Evolutionary conservation across 495 filamentous ascomycete genomes (phyloP).

Genomic region (Penicillium alfredii): DNA sequence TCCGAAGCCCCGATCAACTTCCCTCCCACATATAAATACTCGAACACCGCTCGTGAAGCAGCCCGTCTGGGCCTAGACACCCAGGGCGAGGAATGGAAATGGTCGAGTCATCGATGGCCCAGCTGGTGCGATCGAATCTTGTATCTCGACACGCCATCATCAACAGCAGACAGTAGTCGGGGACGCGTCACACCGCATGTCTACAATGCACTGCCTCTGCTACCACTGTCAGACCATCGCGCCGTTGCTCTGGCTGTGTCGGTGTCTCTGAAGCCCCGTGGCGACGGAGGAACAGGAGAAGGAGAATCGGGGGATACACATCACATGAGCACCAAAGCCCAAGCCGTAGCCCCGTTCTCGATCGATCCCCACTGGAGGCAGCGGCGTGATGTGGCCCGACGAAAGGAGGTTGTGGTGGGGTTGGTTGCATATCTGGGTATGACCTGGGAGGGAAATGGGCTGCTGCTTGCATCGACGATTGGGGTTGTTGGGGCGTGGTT

Average conservation of each 20-base stretch:
- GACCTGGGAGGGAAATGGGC: constrained; percentile 55
- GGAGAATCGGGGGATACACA: too few relatives aligned
- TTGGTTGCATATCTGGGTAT: constrained; percentile 48
- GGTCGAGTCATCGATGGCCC: constrained; percentile 76
- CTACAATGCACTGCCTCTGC: constrained; percentile 70
- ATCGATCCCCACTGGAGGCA: constrained; percentile 48
- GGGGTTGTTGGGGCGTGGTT: constrained; percentile 44
- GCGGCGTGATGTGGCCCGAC: constrained; percentile 44
- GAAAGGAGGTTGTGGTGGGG: constrained; percentile 55
- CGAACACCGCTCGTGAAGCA: constrained; percentile 39
- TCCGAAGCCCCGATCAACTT: constrained; percentile 69
- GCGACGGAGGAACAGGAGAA: too few relatives aligned
- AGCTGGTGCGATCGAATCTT: constrained; percentile 93
- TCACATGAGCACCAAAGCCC: constrained; percentile 16
- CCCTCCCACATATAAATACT: constrained; percentile 89
- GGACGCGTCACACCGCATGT: constrained; percentile 41
- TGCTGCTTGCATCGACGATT: constrained; percentile 40
- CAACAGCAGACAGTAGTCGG: constrained; percentile 31
- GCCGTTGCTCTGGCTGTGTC: constrained; percentile 63
- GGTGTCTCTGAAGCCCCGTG: constrained; percentile 45
- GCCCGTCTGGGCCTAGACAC: constrained; percentile 17
- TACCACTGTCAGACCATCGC: constrained; percentile 77
- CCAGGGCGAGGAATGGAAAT: constrained; percentile 56
- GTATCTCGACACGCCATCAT: constrained; percentile 58
- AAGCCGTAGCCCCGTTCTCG: constrained; percentile 44